Evolutionary conservation across 345 rosid species (phyloP).

Genomic region (Cochlearia excelsa): DNA sequence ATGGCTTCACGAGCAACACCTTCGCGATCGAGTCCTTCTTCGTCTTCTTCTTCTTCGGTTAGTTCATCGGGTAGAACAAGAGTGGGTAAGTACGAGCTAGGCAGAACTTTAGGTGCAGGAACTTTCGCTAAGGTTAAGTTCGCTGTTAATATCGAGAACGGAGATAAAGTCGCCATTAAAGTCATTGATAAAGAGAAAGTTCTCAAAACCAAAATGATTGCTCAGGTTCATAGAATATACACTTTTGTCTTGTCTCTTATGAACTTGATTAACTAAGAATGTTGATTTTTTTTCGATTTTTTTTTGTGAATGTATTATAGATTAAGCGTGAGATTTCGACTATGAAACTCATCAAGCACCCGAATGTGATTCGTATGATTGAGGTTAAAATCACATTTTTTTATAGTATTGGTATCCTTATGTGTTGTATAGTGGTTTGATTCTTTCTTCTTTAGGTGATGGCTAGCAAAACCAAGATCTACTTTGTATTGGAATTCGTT

Average conservation of each 20-base stretch:
- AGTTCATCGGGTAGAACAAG: slow-evolving; percentile 52
- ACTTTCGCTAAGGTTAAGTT: slow-evolving; percentile 98
- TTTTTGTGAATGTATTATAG: slow-evolving; percentile 35
- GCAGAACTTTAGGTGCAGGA: slow-evolving; percentile 93
- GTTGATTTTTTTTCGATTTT: not conserved
- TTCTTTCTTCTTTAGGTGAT: slow-evolving; percentile 60
- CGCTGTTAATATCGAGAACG: slow-evolving; percentile 68
- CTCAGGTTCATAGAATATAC: slow-evolving; percentile 50
- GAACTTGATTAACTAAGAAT: not conserved
- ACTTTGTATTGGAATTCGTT: slow-evolving; percentile 85
- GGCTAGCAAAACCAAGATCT: slow-evolving; percentile 97
- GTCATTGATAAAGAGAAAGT: slow-evolving; percentile 94
- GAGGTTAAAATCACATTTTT: slow-evolving; percentile 53
- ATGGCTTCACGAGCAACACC: slow-evolving; percentile 48
- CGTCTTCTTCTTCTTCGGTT: slow-evolving; percentile 22
- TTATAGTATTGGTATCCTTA: slow-evolving; percentile 18
- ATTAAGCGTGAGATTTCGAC: slow-evolving; percentile 96
- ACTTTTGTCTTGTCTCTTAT: too few species aligned
- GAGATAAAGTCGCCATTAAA: slow-evolving; percentile 82
- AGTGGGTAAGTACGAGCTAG: slow-evolving; percentile 97
- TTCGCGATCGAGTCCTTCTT: slow-evolving; percentile 37
- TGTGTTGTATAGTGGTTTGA: not conserved
- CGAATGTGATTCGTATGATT: slow-evolving; percentile 89
- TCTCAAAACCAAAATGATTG: slow-evolving; percentile 83
- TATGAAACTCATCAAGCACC: slow-evolving; percentile 86